Conservation (phyloP, 306 rosid species). For the Cucurbita pepo region DNA sequence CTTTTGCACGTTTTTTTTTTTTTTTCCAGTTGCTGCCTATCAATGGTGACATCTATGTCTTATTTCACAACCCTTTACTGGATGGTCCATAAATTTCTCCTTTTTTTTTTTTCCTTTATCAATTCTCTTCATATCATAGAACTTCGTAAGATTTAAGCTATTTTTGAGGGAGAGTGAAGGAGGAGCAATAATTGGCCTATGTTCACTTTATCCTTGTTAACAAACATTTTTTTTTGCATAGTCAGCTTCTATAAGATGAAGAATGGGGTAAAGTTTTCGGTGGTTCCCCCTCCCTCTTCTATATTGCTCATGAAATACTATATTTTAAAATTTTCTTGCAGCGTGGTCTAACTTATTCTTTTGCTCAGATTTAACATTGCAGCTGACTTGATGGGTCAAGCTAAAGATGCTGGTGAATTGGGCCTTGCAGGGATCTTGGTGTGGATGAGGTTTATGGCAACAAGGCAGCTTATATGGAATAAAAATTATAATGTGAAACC, state of each 20-base stretch:
- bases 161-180: neutral
- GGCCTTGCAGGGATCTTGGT: constrained; percentile 84
- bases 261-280: neutral
- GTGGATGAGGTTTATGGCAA: constrained; percentile 99
- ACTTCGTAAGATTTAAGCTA: neutral
- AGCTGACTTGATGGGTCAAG: constrained; percentile 61
- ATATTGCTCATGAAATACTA: neutral
- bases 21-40: neutral
- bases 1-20: neutral
- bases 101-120: neutral
- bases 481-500: constrained; percentile 98
- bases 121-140: neutral
- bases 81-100: neutral
- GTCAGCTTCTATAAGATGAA: neutral
- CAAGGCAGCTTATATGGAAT: constrained; percentile 96
- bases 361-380: constrained; percentile 85
- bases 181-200: neutral
- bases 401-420: constrained; percentile 59
- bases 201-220: neutral
- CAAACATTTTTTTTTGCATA: neutral
- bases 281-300: neutral
- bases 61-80: neutral
- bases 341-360: constrained; percentile 3
- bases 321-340: neutral
- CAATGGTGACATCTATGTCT: neutral